Evolutionary conservation across 2,329 filamentous ascomycete species (phyloP), one percentile per base, ranked within the genome.

Genomic region (Phialophora chinensis): DNA sequence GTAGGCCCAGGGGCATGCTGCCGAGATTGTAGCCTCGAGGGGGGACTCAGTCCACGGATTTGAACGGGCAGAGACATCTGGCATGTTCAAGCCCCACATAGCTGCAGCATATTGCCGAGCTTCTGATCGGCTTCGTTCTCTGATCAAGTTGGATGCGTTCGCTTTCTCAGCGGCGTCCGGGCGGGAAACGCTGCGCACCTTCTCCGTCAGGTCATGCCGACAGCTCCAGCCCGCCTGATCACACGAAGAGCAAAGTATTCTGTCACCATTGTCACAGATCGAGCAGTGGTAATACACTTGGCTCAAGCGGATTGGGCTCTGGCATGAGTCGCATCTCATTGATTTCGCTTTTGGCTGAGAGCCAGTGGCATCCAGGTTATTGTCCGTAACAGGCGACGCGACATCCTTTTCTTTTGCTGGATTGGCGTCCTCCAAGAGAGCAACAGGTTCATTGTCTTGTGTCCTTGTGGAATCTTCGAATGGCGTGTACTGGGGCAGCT

Each of bases 271-370:
- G 47, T 72, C 66, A 59, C 71, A 73, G 50, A 69, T 66, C 11
- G 66, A 66, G 35, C 71, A 73, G 33, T 70, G 70, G 50, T 72
- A 72, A 55, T 73, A 71, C 12, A 72, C 53, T 47, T 71, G 68
- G n/a, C 67, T 56, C 49, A 69, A 58, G 14, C 68, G 68, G 33
- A 73, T 73, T 7, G 68, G 70, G 63, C 47, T 66, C 31, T 73
- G 56, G 61, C 71, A 73, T 20, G 65, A 66, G 55, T 72, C 71
- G 55, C 71, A 73, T 44, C 70, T 62, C 71, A 73, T 73, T 27
- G 67, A 70, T 52, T 59, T 68, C 17, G 65, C 47, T 27, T 53
- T 55, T 23, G 52, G 63, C 54, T 25, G 61, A 27, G 50, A 29
- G 17, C 55, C 14, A 20, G 55, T 62, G 31, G 47, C n/a, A 33